Evolutionary conservation across 495 filamentous ascomycete species (phyloP).

Genomic region (Aspergillus nidulans): DNA sequence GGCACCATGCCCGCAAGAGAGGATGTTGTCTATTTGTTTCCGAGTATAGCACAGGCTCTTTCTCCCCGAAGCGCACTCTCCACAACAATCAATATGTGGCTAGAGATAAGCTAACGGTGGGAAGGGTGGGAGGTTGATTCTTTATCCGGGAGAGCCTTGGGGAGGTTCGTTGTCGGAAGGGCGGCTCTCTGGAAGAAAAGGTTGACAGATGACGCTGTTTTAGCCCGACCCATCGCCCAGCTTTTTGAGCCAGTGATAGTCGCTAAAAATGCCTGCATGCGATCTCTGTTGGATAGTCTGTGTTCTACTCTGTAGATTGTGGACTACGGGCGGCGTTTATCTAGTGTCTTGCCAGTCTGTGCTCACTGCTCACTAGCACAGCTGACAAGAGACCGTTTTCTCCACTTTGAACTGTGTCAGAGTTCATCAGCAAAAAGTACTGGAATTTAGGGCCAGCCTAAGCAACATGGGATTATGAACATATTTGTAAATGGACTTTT

Average conservation of each 20-base stretch:
- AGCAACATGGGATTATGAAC: neutral
- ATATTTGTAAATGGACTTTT: constrained; percentile 1
- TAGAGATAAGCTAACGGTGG: constrained; percentile 6
- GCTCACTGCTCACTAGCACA: no score
- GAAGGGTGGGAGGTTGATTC: constrained; percentile 6
- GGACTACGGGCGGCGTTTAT: no score
- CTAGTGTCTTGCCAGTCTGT: no score
- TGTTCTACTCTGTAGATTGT: constrained; percentile 4
- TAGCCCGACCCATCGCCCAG: neutral
- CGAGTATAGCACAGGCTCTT: neutral
- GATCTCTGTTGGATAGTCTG: constrained; percentile 2
- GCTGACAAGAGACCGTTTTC: neutral
- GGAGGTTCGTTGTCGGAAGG: neutral
- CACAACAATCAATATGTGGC: neutral
- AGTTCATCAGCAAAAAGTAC: neutral
- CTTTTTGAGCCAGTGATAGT: constrained; percentile 2
- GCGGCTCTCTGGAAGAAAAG: neutral
- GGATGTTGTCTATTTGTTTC: neutral
- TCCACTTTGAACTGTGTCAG: neutral
- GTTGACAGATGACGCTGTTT: neutral
- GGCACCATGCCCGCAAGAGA: constrained; percentile 37
- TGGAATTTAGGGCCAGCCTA: neutral
- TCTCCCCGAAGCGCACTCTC: constrained; percentile 4
- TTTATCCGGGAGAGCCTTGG: constrained; percentile 10
- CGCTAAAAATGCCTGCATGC: neutral